Evolutionary conservation across 345 rosid genomes (phyloP), one percentile per base, ranked within the genome.

Genomic region (Pseudoturritis turrita): DNA sequence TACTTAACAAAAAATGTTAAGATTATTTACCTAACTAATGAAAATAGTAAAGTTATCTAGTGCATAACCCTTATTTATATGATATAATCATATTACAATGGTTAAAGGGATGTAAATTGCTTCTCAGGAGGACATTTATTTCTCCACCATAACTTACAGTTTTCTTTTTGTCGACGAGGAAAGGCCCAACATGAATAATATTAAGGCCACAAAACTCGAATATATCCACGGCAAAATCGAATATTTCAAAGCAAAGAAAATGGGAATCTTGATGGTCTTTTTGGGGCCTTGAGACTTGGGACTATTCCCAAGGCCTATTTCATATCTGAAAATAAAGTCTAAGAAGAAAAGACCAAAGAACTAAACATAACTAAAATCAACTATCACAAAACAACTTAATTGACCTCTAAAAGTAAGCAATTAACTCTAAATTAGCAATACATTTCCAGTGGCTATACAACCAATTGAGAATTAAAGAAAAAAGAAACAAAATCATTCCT

Each of bases 361-460:
- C 25, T 23, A 23, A 23, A 23, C 25, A 23, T 23, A 23, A 23
- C 25, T 23, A 23, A 23, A 23, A n/a, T n/a, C n/a, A 46, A 29
- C 18, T 18, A 10, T 23, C 26, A 21, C 11, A 17, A 13, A 37
- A 26, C 23, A 43, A 36, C 22, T 49, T 37, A 6, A 31, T 10
- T 28, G 6, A 14, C 14, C 50, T 52, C 18, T 37, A 10, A 45
- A 53, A 55, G 0, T 21, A 49, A 36, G 41, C 21, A 47, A 46
- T 19, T 47, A 31, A 18, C 69, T 31, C 22, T 35, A 65, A 22
- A n/a, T 7, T n/a, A 35, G 14, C 17, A 54, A 55, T 47, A 36
- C 25, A 56, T 4, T 58, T 73, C 47, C 55, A 31, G 2, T 50
- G 4, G 52, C 62, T 67, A 22, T 67, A 68, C 78, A 74, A 29